Conservation (phyloP, 192 early-diverging fungal species). For the Entomortierella lignicola region DNA sequence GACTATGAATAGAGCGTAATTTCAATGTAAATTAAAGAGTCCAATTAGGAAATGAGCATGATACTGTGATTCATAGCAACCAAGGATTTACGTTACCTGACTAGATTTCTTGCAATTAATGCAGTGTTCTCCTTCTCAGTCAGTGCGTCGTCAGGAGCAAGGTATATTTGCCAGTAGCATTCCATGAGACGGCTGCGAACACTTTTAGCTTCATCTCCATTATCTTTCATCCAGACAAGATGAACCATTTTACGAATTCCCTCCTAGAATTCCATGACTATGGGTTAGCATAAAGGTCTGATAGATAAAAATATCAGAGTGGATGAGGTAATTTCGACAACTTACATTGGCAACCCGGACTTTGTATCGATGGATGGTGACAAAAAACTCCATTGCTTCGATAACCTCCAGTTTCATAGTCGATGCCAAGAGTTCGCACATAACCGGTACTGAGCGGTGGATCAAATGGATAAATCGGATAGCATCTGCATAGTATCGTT, state of each 20-base stretch:
- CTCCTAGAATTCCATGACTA: slow-evolving; percentile 54
- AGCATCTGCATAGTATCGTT: slow-evolving; percentile 89
- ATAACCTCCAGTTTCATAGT: slow-evolving; percentile 93
- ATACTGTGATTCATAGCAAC: too few relatives aligned
- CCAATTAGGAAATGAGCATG: neutral
- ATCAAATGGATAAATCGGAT: slow-evolving; percentile 89
- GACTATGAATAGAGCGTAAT: slow-evolving; percentile 51
- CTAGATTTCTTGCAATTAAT: slow-evolving; percentile 76
- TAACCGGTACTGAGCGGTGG: slow-evolving; percentile 76
- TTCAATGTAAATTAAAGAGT: neutral
- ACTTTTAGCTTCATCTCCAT: slow-evolving; percentile 77
- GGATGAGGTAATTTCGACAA: too few relatives aligned
- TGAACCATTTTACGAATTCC: slow-evolving; percentile 96
- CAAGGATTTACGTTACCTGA: slow-evolving; percentile 55
- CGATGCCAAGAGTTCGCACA: slow-evolving; percentile 89
- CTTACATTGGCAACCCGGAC: slow-evolving; percentile 83
- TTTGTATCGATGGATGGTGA: slow-evolving; percentile 83
- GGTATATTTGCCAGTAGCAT: slow-evolving; percentile 83
- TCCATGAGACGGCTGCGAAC: slow-evolving; percentile 80
- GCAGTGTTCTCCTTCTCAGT: slow-evolving; percentile 69
- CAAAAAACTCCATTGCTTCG: slow-evolving; percentile 97
- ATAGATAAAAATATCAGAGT: too few relatives aligned
- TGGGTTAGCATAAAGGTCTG: neutral
- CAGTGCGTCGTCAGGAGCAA: slow-evolving; percentile 68
- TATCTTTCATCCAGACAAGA: slow-evolving; percentile 87